phyloP scores from a whole-genome alignment of 1,284 basidiomycete species.

The Ceratobasidium sp. region DNA sequence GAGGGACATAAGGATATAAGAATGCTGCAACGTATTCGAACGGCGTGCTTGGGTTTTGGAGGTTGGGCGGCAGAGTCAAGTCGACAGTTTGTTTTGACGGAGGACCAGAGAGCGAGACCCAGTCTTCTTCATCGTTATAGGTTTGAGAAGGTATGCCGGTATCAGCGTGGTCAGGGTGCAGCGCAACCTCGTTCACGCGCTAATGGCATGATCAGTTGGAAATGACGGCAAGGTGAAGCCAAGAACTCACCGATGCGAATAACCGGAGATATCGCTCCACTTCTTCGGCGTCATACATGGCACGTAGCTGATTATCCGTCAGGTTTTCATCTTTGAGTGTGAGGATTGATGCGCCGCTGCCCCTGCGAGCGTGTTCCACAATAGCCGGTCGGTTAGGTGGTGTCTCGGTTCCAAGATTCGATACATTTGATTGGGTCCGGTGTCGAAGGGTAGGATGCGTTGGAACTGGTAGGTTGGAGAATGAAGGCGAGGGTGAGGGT shows the following conservation, averaged over 20 bases:
- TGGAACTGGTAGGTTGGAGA: neutral
- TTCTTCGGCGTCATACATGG: constrained; percentile 41
- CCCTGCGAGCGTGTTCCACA: neutral
- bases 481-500: constrained; percentile 15
- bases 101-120: constrained; percentile 1
- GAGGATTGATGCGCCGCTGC: constrained; percentile 21
- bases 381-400: neutral
- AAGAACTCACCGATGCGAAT: constrained; percentile 37
- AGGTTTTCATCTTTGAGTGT: constrained; percentile 32
- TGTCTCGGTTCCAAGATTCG: neutral
- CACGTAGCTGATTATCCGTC: constrained; percentile 38
- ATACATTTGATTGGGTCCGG: neutral
- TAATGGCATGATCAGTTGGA: neutral
- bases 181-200: constrained; percentile 33
- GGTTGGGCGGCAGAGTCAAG: constrained; percentile 13
- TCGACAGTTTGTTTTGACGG: neutral
- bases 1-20: constrained; percentile 14
- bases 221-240: neutral
- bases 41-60: constrained; percentile 11
- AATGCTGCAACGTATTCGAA: constrained; percentile 18
- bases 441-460: constrained; percentile 13
- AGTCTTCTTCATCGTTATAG: constrained; percentile 12
- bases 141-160: neutral
- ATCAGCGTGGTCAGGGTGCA: constrained; percentile 22
- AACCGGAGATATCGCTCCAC: constrained; percentile 37